Evolutionary conservation across 306 rosid genomes (phyloP).

Genomic region (Rosa persica): DNA sequence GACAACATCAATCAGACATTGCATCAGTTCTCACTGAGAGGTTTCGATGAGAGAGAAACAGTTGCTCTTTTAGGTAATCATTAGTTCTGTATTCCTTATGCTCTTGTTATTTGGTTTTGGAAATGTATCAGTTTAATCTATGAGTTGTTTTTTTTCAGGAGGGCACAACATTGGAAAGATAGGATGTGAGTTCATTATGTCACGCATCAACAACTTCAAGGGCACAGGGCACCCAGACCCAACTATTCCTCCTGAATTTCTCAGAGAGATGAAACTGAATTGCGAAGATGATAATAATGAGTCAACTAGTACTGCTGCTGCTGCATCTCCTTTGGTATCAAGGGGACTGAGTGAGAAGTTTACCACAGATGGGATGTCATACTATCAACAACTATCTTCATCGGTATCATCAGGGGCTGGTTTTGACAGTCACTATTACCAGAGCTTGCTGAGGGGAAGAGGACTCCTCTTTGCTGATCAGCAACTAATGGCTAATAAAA

Average conservation of each 20-base stretch:
- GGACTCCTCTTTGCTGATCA: slow-evolving; percentile 89
- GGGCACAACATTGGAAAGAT: slow-evolving; percentile 88
- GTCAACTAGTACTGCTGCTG: neutral
- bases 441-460: slow-evolving; percentile 63
- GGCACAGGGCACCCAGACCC: slow-evolving; percentile 79
- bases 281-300: slow-evolving; percentile 37
- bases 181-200: slow-evolving; percentile 62
- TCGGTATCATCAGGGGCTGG: slow-evolving; percentile 50
- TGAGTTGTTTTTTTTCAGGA: slow-evolving; percentile 41
- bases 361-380: neutral
- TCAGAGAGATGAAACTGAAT: slow-evolving; percentile 46
- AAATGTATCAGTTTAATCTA: slow-evolving; percentile 7
- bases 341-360: neutral
- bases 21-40: slow-evolving; percentile 55
- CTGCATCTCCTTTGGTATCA: neutral
- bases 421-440: slow-evolving; percentile 69
- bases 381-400: slow-evolving; percentile 33
- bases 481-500: slow-evolving; percentile 66
- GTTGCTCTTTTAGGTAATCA: slow-evolving; percentile 80
- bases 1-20: slow-evolving; percentile 60
- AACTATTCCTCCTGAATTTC: slow-evolving; percentile 55
- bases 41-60: slow-evolving; percentile 73
- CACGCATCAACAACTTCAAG: slow-evolving; percentile 65
- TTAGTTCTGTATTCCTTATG: neutral
- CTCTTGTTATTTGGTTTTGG: neutral